Evolutionary conservation across 2,329 filamentous ascomycete genomes (phyloP).

Genomic region (Zymoseptoria tritici): DNA sequence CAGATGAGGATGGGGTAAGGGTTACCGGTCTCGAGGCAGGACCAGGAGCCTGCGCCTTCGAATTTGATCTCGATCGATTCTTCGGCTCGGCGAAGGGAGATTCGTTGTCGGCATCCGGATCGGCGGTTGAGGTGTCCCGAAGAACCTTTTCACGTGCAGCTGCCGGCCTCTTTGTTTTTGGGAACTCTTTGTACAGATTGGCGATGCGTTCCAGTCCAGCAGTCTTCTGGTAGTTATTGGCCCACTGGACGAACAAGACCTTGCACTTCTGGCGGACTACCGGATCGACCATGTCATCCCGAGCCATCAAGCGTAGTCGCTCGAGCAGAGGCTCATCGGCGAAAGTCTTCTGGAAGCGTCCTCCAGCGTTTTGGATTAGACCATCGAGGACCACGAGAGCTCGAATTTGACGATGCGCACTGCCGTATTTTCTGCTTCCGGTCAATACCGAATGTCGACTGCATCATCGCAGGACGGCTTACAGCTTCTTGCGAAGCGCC

Average conservation of each 20-base stretch:
- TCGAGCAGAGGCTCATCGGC: slow-evolving; percentile 88
- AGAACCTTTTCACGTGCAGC: slow-evolving; percentile 70
- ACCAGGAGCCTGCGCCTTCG: slow-evolving; percentile 6
- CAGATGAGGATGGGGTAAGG: slow-evolving; percentile 25
- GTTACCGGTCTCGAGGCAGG: slow-evolving; percentile 24
- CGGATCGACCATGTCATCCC: slow-evolving; percentile 73
- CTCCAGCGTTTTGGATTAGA: slow-evolving; percentile 87
- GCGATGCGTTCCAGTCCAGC: slow-evolving; percentile 74
- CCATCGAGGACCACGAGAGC: slow-evolving; percentile 85
- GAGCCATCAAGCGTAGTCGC: slow-evolving; percentile 78
- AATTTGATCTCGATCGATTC: slow-evolving; percentile 11
- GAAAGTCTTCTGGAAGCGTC: slow-evolving; percentile 78
- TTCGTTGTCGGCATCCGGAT: slow-evolving; percentile 44
- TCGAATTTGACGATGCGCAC: slow-evolving; percentile 81
- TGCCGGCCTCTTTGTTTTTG: slow-evolving; percentile 60
- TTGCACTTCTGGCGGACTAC: slow-evolving; percentile 85
- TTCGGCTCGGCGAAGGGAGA: slow-evolving; percentile 16
- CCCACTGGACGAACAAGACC: slow-evolving; percentile 80
- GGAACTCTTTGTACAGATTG: slow-evolving; percentile 65
- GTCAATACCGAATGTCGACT: neutral
- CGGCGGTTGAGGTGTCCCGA: slow-evolving; percentile 66
- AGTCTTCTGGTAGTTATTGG: slow-evolving; percentile 68
- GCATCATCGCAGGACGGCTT: slow-evolving; percentile 25
- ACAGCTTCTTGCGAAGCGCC: slow-evolving; percentile 91
- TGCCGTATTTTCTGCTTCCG: slow-evolving; percentile 72